Base-by-base conservation (phyloP, 2,329 filamentous ascomycete species). In the Colletotrichum sp. region DNA sequence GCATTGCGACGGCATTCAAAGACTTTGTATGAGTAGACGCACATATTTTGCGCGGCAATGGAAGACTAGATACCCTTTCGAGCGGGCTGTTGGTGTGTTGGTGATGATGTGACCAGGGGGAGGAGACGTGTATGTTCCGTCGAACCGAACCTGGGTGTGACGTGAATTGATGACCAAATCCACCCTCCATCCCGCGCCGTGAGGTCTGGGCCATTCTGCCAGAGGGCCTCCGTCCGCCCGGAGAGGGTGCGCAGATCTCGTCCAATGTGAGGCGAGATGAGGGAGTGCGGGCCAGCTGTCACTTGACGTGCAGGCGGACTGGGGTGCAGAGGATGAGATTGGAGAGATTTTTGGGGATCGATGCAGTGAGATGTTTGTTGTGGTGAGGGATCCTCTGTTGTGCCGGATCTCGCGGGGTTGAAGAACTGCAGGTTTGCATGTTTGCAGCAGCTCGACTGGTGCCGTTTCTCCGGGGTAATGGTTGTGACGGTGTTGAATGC, bases 21-120 rank as follows among this genome's bases (percentile, higher is more conserved):
- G 34, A 76, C 66, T 61, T 60, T 77, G 74, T 74, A 71, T 52
- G 73, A 76, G 69, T 74, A 77, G 65, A 74, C 30, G 60, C 59
- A 68, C 65, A 60, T 36, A 60, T 55, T 67, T 26, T 67, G 55
- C n/a, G 55, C 32, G 73, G 43, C 69, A 72, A 68, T 48, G 68
- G 36, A 73, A 70, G 34, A 60, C 30, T 63, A 75, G 66, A 76
- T 76, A 76, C 74, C 74, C 74, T 63, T 63, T 32, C 43, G 24
- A 48, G 32, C 32, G 21, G 55, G 24, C 2, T 10, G 24, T 24
- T 24, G 24, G 24, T 24, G 24, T 24, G 24, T 24, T 24, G 24
- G 24, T 24, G 24, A 24, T 24, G 24, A 52, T 28, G n/a, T 21
- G 43, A 7, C n/a, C 0, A 7, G 43, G 1, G 43, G 3, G 10